Evolutionary conservation across 805 yeast genomes (phyloP).

Genomic region (Kodamaea lidongshanica): DNA sequence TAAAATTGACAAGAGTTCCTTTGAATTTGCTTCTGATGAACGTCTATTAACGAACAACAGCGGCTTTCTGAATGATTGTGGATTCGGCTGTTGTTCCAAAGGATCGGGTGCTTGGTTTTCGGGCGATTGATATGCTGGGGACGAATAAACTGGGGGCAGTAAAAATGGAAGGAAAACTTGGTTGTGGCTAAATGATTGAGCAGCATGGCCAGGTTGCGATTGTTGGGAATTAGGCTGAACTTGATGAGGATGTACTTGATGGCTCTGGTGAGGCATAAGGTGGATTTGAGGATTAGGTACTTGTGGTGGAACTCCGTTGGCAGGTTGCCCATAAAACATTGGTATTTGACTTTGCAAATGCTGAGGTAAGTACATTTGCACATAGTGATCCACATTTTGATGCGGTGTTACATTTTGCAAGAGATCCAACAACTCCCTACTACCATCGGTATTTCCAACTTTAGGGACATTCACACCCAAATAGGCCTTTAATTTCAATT

Average conservation of each 20-base stretch:
- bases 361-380: constrained; percentile 28
- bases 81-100: constrained; percentile 20
- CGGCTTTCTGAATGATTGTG: constrained; percentile 37
- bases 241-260: constrained; percentile 3
- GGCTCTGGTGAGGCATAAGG: constrained; percentile 6
- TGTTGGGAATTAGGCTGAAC: too few relatives aligned
- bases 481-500: constrained; percentile 54
- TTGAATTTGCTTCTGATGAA: constrained; percentile 29
- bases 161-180: constrained; percentile 2
- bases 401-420: constrained; percentile 34
- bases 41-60: constrained; percentile 21
- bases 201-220: constrained; percentile 1
- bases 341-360: constrained; percentile 25
- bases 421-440: constrained; percentile 67
- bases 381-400: constrained; percentile 8
- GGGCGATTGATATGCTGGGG: constrained; percentile 2
- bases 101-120: constrained; percentile 5
- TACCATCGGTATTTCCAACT: constrained; percentile 49
- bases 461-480: constrained; percentile 46
- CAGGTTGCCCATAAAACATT: constrained; percentile 11
- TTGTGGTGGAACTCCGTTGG: constrained; percentile 4
- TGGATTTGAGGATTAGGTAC: constrained; percentile 9
- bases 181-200: constrained; percentile 1
- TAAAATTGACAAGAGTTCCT: constrained; percentile 40
- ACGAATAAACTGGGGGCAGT: constrained; percentile 5